Conservation (phyloP, 1,139 yeast species). For the Lodderomyces margitis region DNA sequence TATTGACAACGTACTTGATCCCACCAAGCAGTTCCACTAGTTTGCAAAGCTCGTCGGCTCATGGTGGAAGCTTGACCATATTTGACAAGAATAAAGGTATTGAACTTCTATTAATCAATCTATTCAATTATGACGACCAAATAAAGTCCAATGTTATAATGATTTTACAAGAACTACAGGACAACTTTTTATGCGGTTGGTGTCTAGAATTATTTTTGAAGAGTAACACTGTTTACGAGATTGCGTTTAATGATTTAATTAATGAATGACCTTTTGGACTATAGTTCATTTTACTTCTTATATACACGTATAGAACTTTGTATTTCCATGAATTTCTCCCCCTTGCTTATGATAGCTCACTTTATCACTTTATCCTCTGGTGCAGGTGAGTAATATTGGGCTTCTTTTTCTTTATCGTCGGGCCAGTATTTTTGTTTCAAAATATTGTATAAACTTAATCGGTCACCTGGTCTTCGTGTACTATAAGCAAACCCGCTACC, state of each 20-base stretch:
- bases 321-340: not conserved
- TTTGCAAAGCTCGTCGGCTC: slow-evolving; percentile 37
- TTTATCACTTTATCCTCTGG: slow-evolving; percentile 14
- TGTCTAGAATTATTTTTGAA: slow-evolving; percentile 39
- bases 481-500: slow-evolving; percentile 64
- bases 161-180: slow-evolving; percentile 47
- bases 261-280: slow-evolving; percentile 3
- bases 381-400: slow-evolving; percentile 15
- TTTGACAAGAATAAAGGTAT: slow-evolving; percentile 50
- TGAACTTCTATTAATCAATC: slow-evolving; percentile 37
- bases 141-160: slow-evolving; percentile 41
- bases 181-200: slow-evolving; percentile 49
- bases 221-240: slow-evolving; percentile 40
- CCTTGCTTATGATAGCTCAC: not conserved
- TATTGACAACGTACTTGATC: slow-evolving; percentile 41
- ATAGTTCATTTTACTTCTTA: not conserved
- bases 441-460: slow-evolving; percentile 35
- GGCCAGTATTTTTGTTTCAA: slow-evolving; percentile 23
- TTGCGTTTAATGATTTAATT: slow-evolving; percentile 40
- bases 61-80: slow-evolving; percentile 43
- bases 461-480: slow-evolving; percentile 49
- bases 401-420: slow-evolving; percentile 13
- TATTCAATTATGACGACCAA: slow-evolving; percentile 37
- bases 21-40: slow-evolving; percentile 47
- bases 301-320: not conserved